Evolutionary conservation across 2,329 filamentous ascomycete genomes (phyloP), one percentile per base, ranked within the genome.

Genomic region (Nigrograna mackinnonii): DNA sequence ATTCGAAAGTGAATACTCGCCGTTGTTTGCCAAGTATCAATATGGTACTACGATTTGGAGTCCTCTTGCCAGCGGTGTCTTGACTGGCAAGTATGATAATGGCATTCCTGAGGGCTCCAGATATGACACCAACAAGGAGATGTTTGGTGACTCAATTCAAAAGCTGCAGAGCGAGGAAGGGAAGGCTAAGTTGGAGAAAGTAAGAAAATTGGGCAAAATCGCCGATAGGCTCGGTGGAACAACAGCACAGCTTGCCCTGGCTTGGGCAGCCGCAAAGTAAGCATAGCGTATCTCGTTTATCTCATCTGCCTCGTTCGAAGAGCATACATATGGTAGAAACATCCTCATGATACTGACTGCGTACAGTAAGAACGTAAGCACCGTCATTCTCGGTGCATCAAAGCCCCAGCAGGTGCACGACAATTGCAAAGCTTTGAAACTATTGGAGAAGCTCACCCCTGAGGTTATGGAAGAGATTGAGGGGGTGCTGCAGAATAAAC

Each of bases 71-170:
- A 77, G 72, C 21, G 81, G 81, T 43, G 65, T 84, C 28, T 63
- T 85, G 40, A 83, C 79, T 6, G 81, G 81, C 56, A 85, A 84
- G 68, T 84, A 85, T 73, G 83, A 83, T 64, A 74, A 83, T 48
- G 80, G 80, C 40, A 79, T 84, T 41, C 79, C 80, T 13, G 75
- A 80, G 54, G 80, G 77, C 56, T 83, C 79, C 28, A 79, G 82
- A 24, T 83, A 83, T 54, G 78, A 78, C 41, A 79, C 72, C 51
- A 80, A 82, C 67, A 74, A 77, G 46, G 75, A 75, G 39, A 76
- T 78, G 54, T 84, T 84, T 64, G 77, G 78, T 51, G 72, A 76
- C 54, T 79, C 76, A 14, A 75, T 83, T 46, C 75, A 76, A 54
- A 67, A 67, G 37, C 72, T 80, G 40, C 70, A 77, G 60, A 70